Base-by-base conservation (phyloP, 2,329 filamentous ascomycete genomes). In the Hypomyces perniciosus region DNA sequence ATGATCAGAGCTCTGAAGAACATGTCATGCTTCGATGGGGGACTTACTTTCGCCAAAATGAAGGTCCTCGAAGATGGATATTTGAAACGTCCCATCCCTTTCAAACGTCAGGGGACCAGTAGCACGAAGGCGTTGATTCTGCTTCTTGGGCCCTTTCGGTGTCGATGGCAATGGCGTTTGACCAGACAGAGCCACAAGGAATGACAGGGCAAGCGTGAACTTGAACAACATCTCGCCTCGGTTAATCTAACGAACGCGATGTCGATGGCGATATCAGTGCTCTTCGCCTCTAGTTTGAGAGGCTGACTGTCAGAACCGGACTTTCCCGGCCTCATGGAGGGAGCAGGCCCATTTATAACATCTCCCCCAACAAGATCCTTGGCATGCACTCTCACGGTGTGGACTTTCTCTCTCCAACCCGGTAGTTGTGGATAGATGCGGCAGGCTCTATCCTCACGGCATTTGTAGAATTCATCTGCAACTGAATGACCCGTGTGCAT, bases 31-130 rank as follows among this genome's bases (percentile, higher is more conserved):
- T 26, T 20, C 1, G 13, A 12, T 42, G n/a, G 31, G 8, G 28
- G 20, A 62, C 68, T 57, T 66, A 80, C 80, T 77, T 65, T 90
- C 85, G 8, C 84, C 86, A 61, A 85, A 86, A 62, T 90, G 85
- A 6, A 89, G 66, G 57, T 90, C 86, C 29, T 80, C 77, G 54
- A 90, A 86, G 9, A 89, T 74, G 2, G 80, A 69, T 31, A 80
- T 68, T 46, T 77, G 73, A 56, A 80, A 79, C 0, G 68, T 73
- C 5, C 74, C 75, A 41, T 76, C 69, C 1, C 57, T 20, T 7
- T 61, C 63, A 56, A 79, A 77, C 6, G 53, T 57, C 4, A 66
- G 49, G 4, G 56, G 54, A 1, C 40, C 48, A 30, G 29, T 12
- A 29, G 6, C 13, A 12, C 13, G 13, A 20, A 31, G 20, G 1